Evolutionary conservation across 805 yeast species (phyloP).

Genomic region (Kuraishia hungarica): DNA sequence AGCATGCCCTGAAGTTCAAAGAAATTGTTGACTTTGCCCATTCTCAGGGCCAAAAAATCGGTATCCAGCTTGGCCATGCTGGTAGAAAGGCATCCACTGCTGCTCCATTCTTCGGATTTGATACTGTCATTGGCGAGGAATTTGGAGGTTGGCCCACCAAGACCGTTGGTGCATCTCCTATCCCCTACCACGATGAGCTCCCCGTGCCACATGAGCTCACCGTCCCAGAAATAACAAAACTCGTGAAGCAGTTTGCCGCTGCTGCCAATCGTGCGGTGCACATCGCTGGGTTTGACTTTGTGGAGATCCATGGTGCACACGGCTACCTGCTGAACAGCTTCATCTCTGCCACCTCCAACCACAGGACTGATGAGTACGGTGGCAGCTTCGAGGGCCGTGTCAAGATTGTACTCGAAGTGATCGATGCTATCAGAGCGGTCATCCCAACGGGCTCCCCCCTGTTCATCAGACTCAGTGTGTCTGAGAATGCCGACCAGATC

Average conservation of each 20-base stretch:
- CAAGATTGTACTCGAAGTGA: slow-evolving; percentile 17
- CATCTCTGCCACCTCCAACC: slow-evolving; percentile 12
- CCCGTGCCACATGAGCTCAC: slow-evolving; percentile 27
- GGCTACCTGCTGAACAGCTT: slow-evolving; percentile 20
- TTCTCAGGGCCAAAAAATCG: slow-evolving; percentile 32
- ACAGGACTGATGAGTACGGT: slow-evolving; percentile 21
- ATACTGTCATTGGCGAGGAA: slow-evolving; percentile 6
- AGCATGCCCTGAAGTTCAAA: slow-evolving; percentile 43
- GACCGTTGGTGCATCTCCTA: slow-evolving; percentile 37
- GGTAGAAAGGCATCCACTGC: slow-evolving; percentile 20
- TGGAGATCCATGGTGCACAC: slow-evolving; percentile 22
- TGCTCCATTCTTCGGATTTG: background rate
- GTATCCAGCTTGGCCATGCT: slow-evolving; percentile 46
- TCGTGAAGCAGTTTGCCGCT: background rate
- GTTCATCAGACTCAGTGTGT: slow-evolving; percentile 37
- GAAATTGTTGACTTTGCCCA: slow-evolving; percentile 41
- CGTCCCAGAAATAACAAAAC: background rate
- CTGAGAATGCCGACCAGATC: slow-evolving; percentile 28
- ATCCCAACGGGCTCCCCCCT: slow-evolving; percentile 35
- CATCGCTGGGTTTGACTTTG: slow-evolving; percentile 20
- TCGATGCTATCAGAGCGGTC: slow-evolving; percentile 36
- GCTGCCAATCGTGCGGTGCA: slow-evolving; percentile 21
- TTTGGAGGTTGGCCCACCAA: slow-evolving; percentile 36
- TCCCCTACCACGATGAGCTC: slow-evolving; percentile 15
- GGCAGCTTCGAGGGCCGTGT: slow-evolving; percentile 22